These are phyloP conservation scores for Kalmusia sp. DNA, from an alignment of 2,329 filamentous ascomycete species.

Conservation along the genomic window DNA sequence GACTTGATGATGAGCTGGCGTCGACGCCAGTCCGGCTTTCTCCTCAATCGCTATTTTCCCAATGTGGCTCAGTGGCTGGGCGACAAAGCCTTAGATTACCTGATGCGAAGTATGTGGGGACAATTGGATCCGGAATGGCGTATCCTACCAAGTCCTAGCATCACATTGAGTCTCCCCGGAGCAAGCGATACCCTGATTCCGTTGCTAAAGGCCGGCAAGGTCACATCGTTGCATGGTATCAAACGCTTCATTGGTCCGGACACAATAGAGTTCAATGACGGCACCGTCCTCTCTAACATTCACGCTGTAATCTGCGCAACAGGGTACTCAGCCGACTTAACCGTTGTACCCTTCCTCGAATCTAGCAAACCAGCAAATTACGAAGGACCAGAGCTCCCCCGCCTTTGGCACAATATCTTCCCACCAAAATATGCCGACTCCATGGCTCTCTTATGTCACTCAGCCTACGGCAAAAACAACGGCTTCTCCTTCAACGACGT, in stretches of 20 bases:
- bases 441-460: slow-evolving; percentile 21
- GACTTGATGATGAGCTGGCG: slow-evolving; percentile 20
- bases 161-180: slow-evolving; percentile 36
- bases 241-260: slow-evolving; percentile 29
- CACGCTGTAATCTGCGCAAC: slow-evolving; percentile 48
- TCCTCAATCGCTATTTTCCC: slow-evolving; percentile 16
- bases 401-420: slow-evolving; percentile 25
- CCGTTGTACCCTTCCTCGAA: slow-evolving; percentile 33
- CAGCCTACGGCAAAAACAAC: slow-evolving; percentile 24
- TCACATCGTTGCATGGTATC: slow-evolving; percentile 33
- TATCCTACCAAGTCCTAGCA: slow-evolving; percentile 21
- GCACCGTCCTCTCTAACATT: slow-evolving; percentile 36
- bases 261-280: slow-evolving; percentile 38
- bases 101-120: slow-evolving; percentile 18
- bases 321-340: slow-evolving; percentile 39
- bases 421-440: slow-evolving; percentile 18
- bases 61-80: slow-evolving; percentile 11
- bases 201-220: slow-evolving; percentile 30
- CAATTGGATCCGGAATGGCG: slow-evolving; percentile 21
- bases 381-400: slow-evolving; percentile 30
- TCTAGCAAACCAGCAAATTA: slow-evolving; percentile 26
- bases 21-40: slow-evolving; percentile 16
- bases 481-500: slow-evolving; percentile 27
- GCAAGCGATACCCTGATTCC: slow-evolving; percentile 38
- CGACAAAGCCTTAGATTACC: slow-evolving; percentile 14